These are phyloP conservation scores for Urtica urens DNA, from an alignment of 306 rosid species.

Conservation along the genomic window DNA sequence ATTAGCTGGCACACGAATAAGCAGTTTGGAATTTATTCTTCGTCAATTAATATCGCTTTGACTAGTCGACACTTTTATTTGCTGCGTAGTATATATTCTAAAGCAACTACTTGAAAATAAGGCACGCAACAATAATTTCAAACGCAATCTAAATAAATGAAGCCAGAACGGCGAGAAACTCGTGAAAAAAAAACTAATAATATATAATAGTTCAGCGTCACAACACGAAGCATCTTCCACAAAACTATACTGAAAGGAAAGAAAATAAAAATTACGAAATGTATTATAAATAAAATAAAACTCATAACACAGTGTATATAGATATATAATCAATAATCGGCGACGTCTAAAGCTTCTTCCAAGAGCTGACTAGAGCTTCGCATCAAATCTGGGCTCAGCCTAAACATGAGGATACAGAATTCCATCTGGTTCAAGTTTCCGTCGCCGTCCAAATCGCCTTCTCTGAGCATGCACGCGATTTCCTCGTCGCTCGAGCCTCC, in stretches of 20 bases:
- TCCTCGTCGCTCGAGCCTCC: conserved; percentile 65
- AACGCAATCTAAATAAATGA: not conserved
- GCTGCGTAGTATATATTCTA: not conserved
- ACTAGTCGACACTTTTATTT: not conserved
- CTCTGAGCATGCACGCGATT: conserved; percentile 53
- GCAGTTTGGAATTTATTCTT: no score
- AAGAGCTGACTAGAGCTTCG: conserved; percentile 31
- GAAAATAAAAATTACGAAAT: not conserved
- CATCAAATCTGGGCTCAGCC: conserved; percentile 84
- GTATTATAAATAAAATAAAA: not conserved
- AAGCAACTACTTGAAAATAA: not conserved
- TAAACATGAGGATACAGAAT: conserved; percentile 79
- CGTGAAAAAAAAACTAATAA: not conserved
- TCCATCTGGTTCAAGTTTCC: conserved; percentile 69
- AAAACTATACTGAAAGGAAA: not conserved
- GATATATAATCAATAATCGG: no score
- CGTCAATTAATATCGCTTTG: not conserved
- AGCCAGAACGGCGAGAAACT: not conserved
- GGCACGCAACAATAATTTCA: not conserved
- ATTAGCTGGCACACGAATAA: no score
- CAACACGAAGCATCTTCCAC: not conserved
- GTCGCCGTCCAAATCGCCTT: conserved; percentile 81
- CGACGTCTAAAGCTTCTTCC: conserved; percentile 52
- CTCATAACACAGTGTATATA: not conserved
- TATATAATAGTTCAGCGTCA: not conserved